Percentiles rank a stretch among this genome's conserved stretches.
Evolutionary conservation across 129 eudicot genomes (phyloP).

Genomic region (Flaveria sonorensis): DNA sequence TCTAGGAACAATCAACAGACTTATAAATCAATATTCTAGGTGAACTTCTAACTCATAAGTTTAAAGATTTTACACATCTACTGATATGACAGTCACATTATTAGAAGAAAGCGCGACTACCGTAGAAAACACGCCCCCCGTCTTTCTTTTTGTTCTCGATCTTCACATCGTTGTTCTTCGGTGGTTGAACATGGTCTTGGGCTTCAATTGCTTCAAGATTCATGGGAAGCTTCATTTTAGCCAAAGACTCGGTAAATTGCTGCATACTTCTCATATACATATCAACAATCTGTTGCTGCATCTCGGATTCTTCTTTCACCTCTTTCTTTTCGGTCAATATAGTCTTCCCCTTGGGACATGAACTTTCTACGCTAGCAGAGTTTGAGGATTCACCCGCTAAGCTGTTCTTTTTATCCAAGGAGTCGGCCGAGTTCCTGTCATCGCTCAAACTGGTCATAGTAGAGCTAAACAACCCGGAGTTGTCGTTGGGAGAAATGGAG

Average conservation of each 20-base stretch:
- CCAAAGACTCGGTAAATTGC: constrained; percentile 78
- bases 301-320: constrained; percentile 56
- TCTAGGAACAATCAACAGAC: constrained; percentile 25
- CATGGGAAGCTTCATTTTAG: constrained; percentile 88
- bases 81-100: neutral
- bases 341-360: constrained; percentile 28
- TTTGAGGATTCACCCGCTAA: constrained; percentile 21
- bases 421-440: constrained; percentile 65
- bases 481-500: constrained; percentile 54
- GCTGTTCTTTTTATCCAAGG: constrained; percentile 46
- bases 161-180: constrained; percentile 36
- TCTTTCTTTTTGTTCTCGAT: constrained; percentile 57
- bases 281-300: constrained; percentile 87
- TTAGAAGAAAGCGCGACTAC: constrained; percentile 86
- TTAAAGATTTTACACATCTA: constrained; percentile 10
- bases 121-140: constrained; percentile 72
- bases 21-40: neutral
- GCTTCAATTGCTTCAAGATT: constrained; percentile 49
- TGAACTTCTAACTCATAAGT: constrained; percentile 6
- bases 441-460: constrained; percentile 75
- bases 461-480: constrained; percentile 69
- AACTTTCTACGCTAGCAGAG: constrained; percentile 37
- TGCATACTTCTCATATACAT: constrained; percentile 97
- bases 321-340: constrained; percentile 24
- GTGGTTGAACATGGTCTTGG: constrained; percentile 35